Base-by-base conservation (phyloP, 1,284 basidiomycete species). In the Sporisorium iseilematis-ciliati region DNA sequence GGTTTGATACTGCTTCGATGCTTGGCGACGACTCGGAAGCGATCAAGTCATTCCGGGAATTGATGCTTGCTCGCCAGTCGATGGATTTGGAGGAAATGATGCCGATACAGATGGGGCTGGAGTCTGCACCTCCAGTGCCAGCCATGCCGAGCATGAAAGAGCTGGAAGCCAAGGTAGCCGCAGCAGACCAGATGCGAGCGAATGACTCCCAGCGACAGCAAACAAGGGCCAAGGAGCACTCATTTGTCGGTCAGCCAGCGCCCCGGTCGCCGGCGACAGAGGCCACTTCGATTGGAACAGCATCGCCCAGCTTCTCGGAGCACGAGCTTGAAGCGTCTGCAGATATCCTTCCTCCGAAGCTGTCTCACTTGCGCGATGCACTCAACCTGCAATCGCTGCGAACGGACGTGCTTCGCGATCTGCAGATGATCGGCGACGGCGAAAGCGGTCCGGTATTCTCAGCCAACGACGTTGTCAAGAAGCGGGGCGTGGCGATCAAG, bases 21-120 rank as follows among this genome's bases (percentile, higher is more conserved):
- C 63, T 74, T 0, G 68, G 70, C 14, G 79, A 76, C 38, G 71
- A 73, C 26, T 66, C 68, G 31, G 77, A 75, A 53, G 70, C 63
- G 52, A 73, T 65, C 21, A 58, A 52, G 4, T 65, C 61, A 10
- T 77, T 80, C 58, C 65, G 73, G 11, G 75, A 78, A 14, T 16
- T 76, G 60, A 77, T 79, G 70, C 65, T 77, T 14, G 69, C 75
- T 12, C 67, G 78, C 6, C 78, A 77, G 35, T 78, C 75, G 63
- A 70, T 81, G 67, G 78, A 81, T 38, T 51, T 81, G 23, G 77
- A 81, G 25, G 79, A 81, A 5, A 67, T 81, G 42, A 20, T 81
- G 57, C 77, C 75, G 4, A 56, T 72, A 58, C 59, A 51, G 31
- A 75, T 78, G 45, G 66, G 60, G 8, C 7, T 48, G 1, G 69